Evolutionary conservation across 2,329 filamentous ascomycete genomes (phyloP), one percentile per base, ranked within the genome.

Genomic region (Stenocarpella maydis): DNA sequence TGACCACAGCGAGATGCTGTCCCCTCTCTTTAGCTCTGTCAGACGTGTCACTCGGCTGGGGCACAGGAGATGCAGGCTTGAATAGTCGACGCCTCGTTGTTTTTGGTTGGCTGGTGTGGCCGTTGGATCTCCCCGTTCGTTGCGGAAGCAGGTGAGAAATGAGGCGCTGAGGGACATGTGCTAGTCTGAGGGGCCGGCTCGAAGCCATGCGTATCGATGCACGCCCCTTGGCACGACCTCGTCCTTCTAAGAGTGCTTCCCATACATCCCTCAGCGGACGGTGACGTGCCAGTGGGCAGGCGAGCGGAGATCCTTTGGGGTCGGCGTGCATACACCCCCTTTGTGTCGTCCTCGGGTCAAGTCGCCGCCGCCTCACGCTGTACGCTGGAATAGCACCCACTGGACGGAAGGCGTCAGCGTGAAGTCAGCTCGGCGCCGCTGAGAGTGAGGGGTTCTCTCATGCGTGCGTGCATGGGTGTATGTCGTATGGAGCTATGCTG

Each of bases 81-180:
- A 41, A 61, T 61, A 12, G 41, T 61, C 41, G 19, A 47, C 58
- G 39, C 58, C 58, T 61, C 55, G 19, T 61, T 1, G 8, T 26
- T 10, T 43, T 34, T 41, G 55, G 55, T 45, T 61, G 55, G 55
- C 41, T 61, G 41, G 7, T 21, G 53, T 3, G 34, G 26, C 9
- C n/a, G 41, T 14, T 61, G 41, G 41, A 61, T 61, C 58, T 61
- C 28, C 41, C 26, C 26, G 26, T 31, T 47, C 26, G 41, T 6
- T 21, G 28, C 58, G 58, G 58, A 61, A 34, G 58, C 58, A 61
- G 58, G 41, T 61, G 58, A 61, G 58, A 61, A 61, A 21, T 61
- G 58, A 61, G 41, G 47, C 28, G 58, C 58, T 61, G 58, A 6
- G 58, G 58, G 41, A 61, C 58, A 34, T 10, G n/a, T n/a, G 55